Evolutionary conservation across 176 grass and related monocot species (phyloP), one percentile per base, ranked within the genome.

Genomic region (Pontederia crassipes): DNA sequence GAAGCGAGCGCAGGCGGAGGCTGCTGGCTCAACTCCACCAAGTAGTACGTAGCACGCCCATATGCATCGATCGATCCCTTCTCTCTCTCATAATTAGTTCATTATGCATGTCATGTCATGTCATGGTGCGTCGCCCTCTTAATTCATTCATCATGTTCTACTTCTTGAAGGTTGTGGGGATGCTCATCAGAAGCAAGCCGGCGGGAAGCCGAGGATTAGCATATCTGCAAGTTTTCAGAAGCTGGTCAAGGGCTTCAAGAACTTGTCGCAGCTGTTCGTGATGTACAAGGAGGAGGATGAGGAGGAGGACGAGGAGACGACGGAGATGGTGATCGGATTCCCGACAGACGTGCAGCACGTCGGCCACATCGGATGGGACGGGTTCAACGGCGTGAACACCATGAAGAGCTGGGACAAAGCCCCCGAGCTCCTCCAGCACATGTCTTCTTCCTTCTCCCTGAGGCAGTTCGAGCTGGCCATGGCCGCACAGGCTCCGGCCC

Each of bases 161-260:
- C 32, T 40, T 40, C 6, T 40, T 40, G 32, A 40, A 40, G 32
- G 32, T 40, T 40, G 32, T 40, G 32, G 32, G 32, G 6, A 40
- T 40, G 32, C 32, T 40, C 32, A 67, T 40, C 32, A 67, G 58
- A 75, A 62, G 29, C 45, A 27, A 6, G 24, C 13, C 1, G 15
- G 13, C 1, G 70, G 0, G 2, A 74, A 79, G 45, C 53, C 10
- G 50, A 68, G 16, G 47, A 74, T 56, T 4, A 65, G 11, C 18
- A n/a, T 46, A 20, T 8, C 13, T 7, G 60, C 79, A 1, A 82
- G 82, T 64, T 80, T 95, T 46, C 75, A 75, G 58, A 95, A 80
- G 66, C 73, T 89, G 40, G 80, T 95, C 59, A 92, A 78, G 77
- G 79, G 88, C 58, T 83, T 87, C 73, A 95, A 80, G 65, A 83